Conservation (phyloP, 495 filamentous ascomycete genomes). For the Letharia columbiana region DNA sequence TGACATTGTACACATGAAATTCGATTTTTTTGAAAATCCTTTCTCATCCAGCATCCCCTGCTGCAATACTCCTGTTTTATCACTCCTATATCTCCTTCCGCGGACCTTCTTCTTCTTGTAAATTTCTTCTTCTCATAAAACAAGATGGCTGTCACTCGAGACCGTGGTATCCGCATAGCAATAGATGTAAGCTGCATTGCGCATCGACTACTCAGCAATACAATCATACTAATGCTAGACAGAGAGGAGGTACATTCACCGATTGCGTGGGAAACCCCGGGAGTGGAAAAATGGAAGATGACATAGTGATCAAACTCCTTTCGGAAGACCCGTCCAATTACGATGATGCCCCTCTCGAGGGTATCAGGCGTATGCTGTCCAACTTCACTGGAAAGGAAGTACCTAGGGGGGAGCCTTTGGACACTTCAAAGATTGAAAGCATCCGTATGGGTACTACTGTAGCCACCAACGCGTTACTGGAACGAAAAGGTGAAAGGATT, state of each 20-base stretch:
- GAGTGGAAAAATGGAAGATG: slow-evolving; percentile 50
- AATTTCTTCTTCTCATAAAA: neutral
- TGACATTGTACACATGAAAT: neutral
- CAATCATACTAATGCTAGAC: slow-evolving; percentile 14
- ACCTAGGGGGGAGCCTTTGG: slow-evolving; percentile 70
- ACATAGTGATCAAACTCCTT: slow-evolving; percentile 79
- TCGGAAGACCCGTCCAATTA: slow-evolving; percentile 90
- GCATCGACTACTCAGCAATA: neutral
- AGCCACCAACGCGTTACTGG: slow-evolving; percentile 83
- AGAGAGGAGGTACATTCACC: slow-evolving; percentile 65
- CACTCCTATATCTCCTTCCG: neutral
- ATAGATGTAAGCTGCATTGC: slow-evolving; percentile 24
- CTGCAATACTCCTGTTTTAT: neutral
- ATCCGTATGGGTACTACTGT: slow-evolving; percentile 89
- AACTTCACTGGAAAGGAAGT: slow-evolving; percentile 67
- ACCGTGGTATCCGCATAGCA: slow-evolving; percentile 26
- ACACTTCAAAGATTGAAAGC: slow-evolving; percentile 75
- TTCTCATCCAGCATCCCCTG: neutral
- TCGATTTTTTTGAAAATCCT: neutral
- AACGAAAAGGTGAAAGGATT: slow-evolving; percentile 88
- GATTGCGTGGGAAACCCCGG: slow-evolving; percentile 59
- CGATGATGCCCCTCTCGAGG: slow-evolving; percentile 79
- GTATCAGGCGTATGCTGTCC: slow-evolving; percentile 82
- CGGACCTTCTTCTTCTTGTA: neutral
- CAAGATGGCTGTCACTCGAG: slow-evolving; percentile 21